Evolutionary conservation across 1,284 basidiomycete genomes (phyloP), one percentile per base, ranked within the genome.

Genomic region (Gastroboletus turbinatus): DNA sequence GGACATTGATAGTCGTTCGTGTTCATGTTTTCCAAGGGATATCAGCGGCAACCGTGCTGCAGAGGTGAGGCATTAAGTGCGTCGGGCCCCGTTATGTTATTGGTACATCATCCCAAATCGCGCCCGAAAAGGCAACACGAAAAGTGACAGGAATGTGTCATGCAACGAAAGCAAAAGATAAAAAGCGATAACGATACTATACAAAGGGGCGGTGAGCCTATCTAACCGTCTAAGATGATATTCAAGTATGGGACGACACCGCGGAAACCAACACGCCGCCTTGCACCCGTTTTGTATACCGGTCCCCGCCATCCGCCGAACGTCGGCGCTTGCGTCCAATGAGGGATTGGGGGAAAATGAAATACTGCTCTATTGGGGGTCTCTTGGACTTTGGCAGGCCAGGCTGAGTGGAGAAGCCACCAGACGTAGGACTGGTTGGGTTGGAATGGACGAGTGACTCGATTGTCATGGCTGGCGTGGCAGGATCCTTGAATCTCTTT

Each of bases 381-480:
- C 62, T 61, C 30, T 64, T 67, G 46, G 66, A 56, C 33, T 63
- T 63, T 8, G 58, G 56, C 13, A 61, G 42, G 29, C 32, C 58
- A 0, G 52, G 25, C 10, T 65, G 67, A 4, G 46, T 27, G 11
- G 59, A 43, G 16, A 56, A 59, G 27, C 23, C 53, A 23, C 58
- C 64, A 19, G 69, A 67, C 5, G 75, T 72, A 0, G 82, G 81
- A 61, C 82, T 84, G 2, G 82, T 78, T 0, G 84, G 81, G 55
- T 82, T 85, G 13, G 83, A 83, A 64, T 85, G 83, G 6, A 85
- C 82, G 10, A 86, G 75, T 3, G 81, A 81, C 50, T 86, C 82
- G 39, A 87, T 82, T 3, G 82, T 77, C 75, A 85, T 78, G 13
- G 75, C 68, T 17, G 76, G 68, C 10, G 75, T 70, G 60, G 70